These are phyloP conservation scores for Kockiozyma suomiensis DNA, from an alignment of 805 yeast species.

Conservation along the genomic window DNA sequence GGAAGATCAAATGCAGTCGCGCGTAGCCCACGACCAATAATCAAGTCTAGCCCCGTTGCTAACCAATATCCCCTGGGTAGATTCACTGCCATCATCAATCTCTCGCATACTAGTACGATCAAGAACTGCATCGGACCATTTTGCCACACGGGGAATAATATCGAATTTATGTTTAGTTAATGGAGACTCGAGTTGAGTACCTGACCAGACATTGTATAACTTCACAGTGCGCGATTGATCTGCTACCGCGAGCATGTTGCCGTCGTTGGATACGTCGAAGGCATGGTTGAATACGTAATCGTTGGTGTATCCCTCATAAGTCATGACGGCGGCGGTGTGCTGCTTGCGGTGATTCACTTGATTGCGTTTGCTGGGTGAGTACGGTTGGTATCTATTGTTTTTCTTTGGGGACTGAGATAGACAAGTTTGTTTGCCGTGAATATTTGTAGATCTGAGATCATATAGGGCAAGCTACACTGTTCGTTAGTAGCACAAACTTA, in stretches of 20 bases:
- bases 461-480: conserved; percentile 21
- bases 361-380: conserved; percentile 4
- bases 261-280: conserved; percentile 26
- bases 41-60: conserved; percentile 28
- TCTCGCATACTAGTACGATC: not conserved
- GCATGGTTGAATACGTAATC: conserved; percentile 30
- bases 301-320: conserved; percentile 25
- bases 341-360: conserved; percentile 4
- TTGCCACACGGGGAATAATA: conserved; percentile 22
- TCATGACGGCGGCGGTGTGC: conserved; percentile 16
- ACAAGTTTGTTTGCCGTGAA: not conserved
- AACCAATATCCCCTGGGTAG: conserved; percentile 24
- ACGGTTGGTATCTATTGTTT: not conserved
- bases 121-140: conserved; percentile 21
- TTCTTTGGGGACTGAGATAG: conserved; percentile 1
- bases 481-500: conserved; percentile 14
- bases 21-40: conserved; percentile 24
- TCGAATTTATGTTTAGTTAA: conserved; percentile 13
- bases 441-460: conserved; percentile 23
- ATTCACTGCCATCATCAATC: not conserved
- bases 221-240: conserved; percentile 25
- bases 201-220: conserved; percentile 25
- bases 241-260: conserved; percentile 20
- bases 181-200: conserved; percentile 19
- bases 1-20: not conserved